Evolutionary conservation across 371 early-diverging fungal genomes (phyloP).

Genomic region (Fennellomyces sp.): DNA sequence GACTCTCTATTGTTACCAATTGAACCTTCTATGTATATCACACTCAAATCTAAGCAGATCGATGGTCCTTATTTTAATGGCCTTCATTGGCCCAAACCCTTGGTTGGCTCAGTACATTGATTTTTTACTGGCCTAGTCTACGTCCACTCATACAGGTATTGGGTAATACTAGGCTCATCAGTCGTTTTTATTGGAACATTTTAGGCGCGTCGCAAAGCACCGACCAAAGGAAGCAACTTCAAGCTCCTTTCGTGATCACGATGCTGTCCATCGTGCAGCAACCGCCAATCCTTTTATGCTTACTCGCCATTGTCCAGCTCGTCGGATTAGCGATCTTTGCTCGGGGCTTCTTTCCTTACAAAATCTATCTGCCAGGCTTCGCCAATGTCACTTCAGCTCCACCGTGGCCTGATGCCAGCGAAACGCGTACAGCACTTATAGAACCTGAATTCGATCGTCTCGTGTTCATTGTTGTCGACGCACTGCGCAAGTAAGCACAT

Average conservation of each 20-base stretch:
- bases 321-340: constrained; percentile 67
- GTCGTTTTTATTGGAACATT: background rate
- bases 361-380: constrained; percentile 65
- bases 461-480: constrained; percentile 83
- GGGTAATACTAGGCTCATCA: no score
- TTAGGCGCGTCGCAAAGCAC: background rate
- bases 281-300: background rate
- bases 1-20: no score
- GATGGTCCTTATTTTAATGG: no score
- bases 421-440: constrained; percentile 8
- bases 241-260: background rate
- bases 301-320: constrained; percentile 53
- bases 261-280: constrained; percentile 1
- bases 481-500: constrained; percentile 65
- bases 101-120: no score
- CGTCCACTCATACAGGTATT: no score
- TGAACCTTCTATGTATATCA: no score
- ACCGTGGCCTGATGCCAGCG: background rate
- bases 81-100: no score
- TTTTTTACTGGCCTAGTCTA: no score
- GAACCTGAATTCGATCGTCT: constrained; percentile 69
- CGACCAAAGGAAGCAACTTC: background rate
- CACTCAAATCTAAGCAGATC: no score
- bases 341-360: constrained; percentile 83
- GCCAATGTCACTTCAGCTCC: constrained; percentile 29